These are phyloP conservation scores for Paspalum notatum DNA, from an alignment of 176 grass and related monocot genomes.

Conservation along the genomic window DNA sequence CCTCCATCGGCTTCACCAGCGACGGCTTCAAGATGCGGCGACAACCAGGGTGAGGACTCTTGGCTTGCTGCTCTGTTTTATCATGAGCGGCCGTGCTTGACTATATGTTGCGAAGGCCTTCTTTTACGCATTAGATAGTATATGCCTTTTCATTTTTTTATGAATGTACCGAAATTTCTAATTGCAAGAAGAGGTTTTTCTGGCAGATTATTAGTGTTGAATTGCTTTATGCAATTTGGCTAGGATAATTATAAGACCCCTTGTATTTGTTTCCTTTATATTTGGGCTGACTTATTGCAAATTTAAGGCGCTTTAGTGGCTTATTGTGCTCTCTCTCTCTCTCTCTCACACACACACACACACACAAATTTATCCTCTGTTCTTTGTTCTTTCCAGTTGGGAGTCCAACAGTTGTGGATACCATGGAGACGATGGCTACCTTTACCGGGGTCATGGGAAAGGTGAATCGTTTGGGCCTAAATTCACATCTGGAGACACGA, in stretches of 20 bases:
- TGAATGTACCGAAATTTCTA: background rate
- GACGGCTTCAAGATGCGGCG: constrained; percentile 86
- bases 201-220: background rate
- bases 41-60: constrained; percentile 69
- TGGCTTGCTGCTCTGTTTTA: constrained; percentile 21
- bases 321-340: background rate
- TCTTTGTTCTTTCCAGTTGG: constrained; percentile 66
- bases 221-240: background rate
- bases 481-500: constrained; percentile 84
- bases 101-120: background rate
- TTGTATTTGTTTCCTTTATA: constrained; percentile 18
- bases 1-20: constrained; percentile 81
- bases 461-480: constrained; percentile 82
- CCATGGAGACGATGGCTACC: constrained; percentile 86
- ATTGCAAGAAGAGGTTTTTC: background rate
- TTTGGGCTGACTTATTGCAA: constrained; percentile 22
- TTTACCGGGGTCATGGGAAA: constrained; percentile 66
- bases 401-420: constrained; percentile 89
- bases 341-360: too few species aligned
- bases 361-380: background rate
- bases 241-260: background rate
- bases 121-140: background rate
- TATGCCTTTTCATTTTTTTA: background rate
- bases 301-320: constrained; percentile 15
- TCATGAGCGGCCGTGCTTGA: background rate